These are phyloP conservation scores for Cornus kousa DNA, from an alignment of 148 eudicot species.

Conservation along the genomic window DNA sequence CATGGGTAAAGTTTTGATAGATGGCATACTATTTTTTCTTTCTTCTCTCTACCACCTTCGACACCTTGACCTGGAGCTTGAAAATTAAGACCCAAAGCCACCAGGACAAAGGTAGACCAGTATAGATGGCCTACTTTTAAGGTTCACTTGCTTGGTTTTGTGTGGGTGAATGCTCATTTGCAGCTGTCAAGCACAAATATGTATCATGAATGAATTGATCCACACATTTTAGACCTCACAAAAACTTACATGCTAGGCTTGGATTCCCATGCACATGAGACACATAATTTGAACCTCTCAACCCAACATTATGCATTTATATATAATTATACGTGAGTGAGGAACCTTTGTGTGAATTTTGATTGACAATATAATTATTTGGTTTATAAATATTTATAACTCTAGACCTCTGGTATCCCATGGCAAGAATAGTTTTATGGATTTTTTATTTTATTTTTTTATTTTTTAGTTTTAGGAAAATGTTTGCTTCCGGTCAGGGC, in stretches of 20 bases:
- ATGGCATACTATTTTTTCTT: neutral
- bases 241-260: neutral
- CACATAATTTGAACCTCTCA: neutral
- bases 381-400: too few relatives aligned
- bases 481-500: neutral
- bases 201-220: neutral
- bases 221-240: neutral
- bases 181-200: neutral
- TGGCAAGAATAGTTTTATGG: too few relatives aligned
- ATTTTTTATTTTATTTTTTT: too few relatives aligned
- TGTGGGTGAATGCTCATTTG: neutral
- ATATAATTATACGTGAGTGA: neutral
- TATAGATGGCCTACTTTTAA: neutral
- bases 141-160: neutral
- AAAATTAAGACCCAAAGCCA: too few relatives aligned
- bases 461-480: neutral
- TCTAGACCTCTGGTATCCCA: neutral
- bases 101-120: too few relatives aligned
- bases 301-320: neutral
- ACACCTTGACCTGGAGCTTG: too few relatives aligned
- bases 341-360: neutral
- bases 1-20: slow-evolving; percentile 64
- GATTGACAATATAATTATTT: neutral
- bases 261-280: neutral
- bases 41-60: too few relatives aligned